phyloP scores from a whole-genome alignment of 202 grass and related monocot species.

The Setaria viridis region DNA sequence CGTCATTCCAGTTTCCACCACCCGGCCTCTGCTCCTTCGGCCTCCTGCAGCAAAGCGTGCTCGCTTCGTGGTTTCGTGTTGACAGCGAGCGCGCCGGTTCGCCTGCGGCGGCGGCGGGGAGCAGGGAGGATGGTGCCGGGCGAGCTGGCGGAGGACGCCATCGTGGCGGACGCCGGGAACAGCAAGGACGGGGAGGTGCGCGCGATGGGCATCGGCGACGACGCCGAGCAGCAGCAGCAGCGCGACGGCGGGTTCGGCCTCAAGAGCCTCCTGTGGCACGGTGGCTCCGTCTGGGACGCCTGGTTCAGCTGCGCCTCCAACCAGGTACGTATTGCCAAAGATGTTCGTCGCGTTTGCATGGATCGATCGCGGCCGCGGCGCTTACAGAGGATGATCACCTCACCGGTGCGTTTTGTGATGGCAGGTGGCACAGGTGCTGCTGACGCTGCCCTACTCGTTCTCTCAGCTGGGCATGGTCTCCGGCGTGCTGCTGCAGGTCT shows the following conservation, averaged over 20 bases:
- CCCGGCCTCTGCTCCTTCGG: too few species aligned
- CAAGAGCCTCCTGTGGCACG: constrained; percentile 86
- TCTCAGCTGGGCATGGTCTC: constrained; percentile 91
- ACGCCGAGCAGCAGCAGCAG: constrained; percentile 13
- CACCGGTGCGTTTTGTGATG: not conserved
- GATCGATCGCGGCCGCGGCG: constrained; percentile 42
- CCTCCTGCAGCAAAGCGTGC: too few species aligned
- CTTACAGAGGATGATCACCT: not conserved
- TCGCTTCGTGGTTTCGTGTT: too few species aligned
- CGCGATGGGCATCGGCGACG: constrained; percentile 38
- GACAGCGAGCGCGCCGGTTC: not conserved
- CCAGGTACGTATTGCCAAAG: constrained; percentile 54
- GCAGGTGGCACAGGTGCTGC: constrained; percentile 96
- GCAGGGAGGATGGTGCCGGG: constrained; percentile 58
- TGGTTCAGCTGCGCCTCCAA: constrained; percentile 99
- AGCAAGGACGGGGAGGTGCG: constrained; percentile 46
- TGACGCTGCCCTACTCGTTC: constrained; percentile 98
- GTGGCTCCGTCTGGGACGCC: constrained; percentile 95
- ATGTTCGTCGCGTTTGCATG: not conserved
- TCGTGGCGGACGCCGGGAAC: constrained; percentile 56
- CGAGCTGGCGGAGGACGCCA: constrained; percentile 78
- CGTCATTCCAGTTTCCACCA: too few species aligned
- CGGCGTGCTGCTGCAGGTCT: constrained; percentile 78
- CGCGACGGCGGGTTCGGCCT: constrained; percentile 49
- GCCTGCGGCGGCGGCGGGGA: not conserved